phyloP scores from a whole-genome alignment of 2,329 filamentous ascomycete species.

The Ophiosphaerella herpotricha region DNA sequence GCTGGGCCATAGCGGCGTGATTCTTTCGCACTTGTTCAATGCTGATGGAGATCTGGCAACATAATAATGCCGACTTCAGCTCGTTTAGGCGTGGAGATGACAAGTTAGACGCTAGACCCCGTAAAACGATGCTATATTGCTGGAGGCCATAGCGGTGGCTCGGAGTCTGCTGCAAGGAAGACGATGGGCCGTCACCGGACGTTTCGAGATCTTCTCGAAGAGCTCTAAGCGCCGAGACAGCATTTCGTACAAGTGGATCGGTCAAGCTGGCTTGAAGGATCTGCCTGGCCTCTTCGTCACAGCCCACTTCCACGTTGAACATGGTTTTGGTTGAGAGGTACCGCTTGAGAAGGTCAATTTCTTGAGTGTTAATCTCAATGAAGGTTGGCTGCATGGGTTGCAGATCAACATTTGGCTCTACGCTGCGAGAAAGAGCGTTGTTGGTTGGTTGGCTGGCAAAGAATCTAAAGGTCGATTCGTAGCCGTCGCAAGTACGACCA shows the following conservation, averaged over 20 bases:
- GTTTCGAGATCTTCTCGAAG: constrained; percentile 48
- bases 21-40: constrained; percentile 53
- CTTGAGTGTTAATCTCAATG: constrained; percentile 10
- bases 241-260: constrained; percentile 43
- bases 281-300: constrained; percentile 19
- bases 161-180: constrained; percentile 30
- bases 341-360: constrained; percentile 20
- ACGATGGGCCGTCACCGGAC: constrained; percentile 27
- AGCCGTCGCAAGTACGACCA: constrained; percentile 27
- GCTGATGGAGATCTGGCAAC: constrained; percentile 55
- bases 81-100: constrained; percentile 35
- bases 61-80: constrained; percentile 50
- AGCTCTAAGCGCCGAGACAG: constrained; percentile 32
- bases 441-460: constrained; percentile 8
- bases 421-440: too few species aligned
- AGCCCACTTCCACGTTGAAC: constrained; percentile 14
- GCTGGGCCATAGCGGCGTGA: constrained; percentile 50
- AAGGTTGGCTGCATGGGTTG: constrained; percentile 5
- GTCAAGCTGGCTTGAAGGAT: constrained; percentile 20
- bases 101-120: constrained; percentile 48
- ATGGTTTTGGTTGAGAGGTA: constrained; percentile 26
- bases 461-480: constrained; percentile 20
- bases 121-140: constrained; percentile 51
- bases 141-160: constrained; percentile 48
- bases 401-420: too few species aligned